phyloP scores from a whole-genome alignment of 192 early-diverging fungal genomes.

The Coemansia sp. region DNA sequence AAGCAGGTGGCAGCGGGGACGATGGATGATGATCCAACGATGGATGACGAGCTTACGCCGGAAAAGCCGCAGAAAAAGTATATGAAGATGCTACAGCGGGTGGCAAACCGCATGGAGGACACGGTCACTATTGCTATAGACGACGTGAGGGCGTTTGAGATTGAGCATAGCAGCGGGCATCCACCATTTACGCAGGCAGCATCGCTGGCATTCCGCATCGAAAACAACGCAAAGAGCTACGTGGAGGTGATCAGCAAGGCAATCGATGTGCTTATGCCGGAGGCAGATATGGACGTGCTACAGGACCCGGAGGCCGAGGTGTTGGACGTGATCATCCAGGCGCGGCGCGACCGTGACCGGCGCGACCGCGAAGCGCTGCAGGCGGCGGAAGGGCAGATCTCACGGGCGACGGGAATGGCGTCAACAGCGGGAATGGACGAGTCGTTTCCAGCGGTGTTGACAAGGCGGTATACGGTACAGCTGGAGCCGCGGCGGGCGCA shows the following conservation, averaged over 20 bases:
- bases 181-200: constrained; percentile 30
- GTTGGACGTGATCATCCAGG: constrained; percentile 85
- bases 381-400: constrained; percentile 3
- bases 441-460: constrained; percentile 79
- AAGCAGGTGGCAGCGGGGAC: constrained; percentile 14
- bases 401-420: constrained; percentile 19
- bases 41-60: constrained; percentile 20
- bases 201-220: constrained; percentile 65
- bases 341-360: constrained; percentile 71
- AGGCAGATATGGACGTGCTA: constrained; percentile 38
- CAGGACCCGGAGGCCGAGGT: constrained; percentile 68
- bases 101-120: constrained; percentile 63
- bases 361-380: constrained; percentile 34
- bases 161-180: constrained; percentile 34
- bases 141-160: constrained; percentile 59
- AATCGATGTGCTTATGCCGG: constrained; percentile 66
- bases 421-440: constrained; percentile 36
- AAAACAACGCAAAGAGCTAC: constrained; percentile 85
- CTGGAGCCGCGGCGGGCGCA: constrained; percentile 71
- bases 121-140: constrained; percentile 65
- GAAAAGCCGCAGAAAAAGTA: constrained; percentile 45
- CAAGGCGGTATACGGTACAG: constrained; percentile 79
- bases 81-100: constrained; percentile 56
- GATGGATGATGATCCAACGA: constrained; percentile 13
- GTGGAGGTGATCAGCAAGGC: constrained; percentile 73